phyloP scores from a whole-genome alignment of 1,284 basidiomycete species.

The Marasmius fiardii region DNA sequence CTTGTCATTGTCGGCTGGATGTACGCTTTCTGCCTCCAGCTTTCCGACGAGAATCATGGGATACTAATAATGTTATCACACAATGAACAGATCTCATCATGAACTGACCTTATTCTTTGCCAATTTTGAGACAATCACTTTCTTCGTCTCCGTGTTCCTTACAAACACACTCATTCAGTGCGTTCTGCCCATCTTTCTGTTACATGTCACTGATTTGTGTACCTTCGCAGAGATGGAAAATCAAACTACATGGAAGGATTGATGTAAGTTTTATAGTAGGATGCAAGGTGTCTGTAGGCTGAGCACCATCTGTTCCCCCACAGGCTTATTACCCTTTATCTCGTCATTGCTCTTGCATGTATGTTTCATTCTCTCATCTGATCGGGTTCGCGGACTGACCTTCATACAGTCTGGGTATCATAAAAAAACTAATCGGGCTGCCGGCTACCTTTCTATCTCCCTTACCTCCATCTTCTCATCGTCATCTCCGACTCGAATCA shows the following conservation, averaged over 20 bases:
- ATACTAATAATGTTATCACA: not conserved
- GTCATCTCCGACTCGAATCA: too few relatives aligned
- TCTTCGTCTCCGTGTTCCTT: constrained; percentile 84
- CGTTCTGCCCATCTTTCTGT: constrained; percentile 25
- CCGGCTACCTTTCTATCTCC: not conserved
- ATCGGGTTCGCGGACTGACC: constrained; percentile 1
- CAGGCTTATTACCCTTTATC: constrained; percentile 54
- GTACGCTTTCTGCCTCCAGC: constrained; percentile 36
- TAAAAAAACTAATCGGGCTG: too few relatives aligned
- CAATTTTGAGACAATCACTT: constrained; percentile 78
- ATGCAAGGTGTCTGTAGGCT: not conserved
- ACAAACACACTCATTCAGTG: constrained; percentile 78
- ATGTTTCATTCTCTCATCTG: constrained; percentile 19
- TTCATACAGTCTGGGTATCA: constrained; percentile 24
- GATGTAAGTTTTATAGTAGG: constrained; percentile 30
- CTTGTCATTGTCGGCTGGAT: constrained; percentile 84
- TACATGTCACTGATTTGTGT: not conserved
- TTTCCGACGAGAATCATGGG: not conserved
- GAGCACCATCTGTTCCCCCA: not conserved
- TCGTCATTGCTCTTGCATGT: constrained; percentile 60
- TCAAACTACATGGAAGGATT: constrained; percentile 88
- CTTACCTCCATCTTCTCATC: too few relatives aligned
- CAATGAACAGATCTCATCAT: constrained; percentile 53
- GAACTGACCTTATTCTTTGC: constrained; percentile 83
- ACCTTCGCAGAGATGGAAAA: constrained; percentile 60